These are phyloP conservation scores for Gossypium aridum DNA, from an alignment of 441 rosid genomes.

Conservation along the genomic window DNA sequence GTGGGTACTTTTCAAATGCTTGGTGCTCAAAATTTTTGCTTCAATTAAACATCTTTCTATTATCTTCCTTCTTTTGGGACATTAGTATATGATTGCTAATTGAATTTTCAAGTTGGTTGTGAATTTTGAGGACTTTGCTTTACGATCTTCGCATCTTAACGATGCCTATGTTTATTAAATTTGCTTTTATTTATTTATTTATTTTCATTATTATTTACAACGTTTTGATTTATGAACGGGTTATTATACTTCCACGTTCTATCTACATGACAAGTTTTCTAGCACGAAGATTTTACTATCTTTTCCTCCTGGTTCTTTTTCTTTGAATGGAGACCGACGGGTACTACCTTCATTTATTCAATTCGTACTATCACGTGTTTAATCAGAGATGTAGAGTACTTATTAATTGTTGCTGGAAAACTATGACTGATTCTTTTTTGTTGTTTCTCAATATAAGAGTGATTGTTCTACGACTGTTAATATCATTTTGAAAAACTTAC, in stretches of 20 bases:
- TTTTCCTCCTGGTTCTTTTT: not conserved
- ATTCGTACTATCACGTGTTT: not conserved
- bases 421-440: not conserved
- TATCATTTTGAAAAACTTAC: constrained; percentile 7
- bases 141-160: not conserved
- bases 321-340: not conserved
- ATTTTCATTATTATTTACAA: not conserved
- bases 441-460: too few relatives aligned
- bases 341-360: too few relatives aligned
- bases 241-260: not conserved
- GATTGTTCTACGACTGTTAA: not conserved
- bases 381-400: not conserved
- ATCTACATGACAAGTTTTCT: not conserved
- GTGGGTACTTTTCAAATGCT: constrained; percentile 8
- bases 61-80: not conserved
- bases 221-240: not conserved
- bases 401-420: not conserved
- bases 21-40: not conserved
- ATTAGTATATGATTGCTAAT: constrained; percentile 6
- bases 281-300: not conserved
- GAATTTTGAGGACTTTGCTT: not conserved
- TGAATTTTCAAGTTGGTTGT: not conserved
- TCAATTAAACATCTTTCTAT: constrained; percentile 3
- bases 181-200: not conserved
- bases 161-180: not conserved